Conservation (phyloP, 306 rosid genomes). For the Quercus rubra region DNA sequence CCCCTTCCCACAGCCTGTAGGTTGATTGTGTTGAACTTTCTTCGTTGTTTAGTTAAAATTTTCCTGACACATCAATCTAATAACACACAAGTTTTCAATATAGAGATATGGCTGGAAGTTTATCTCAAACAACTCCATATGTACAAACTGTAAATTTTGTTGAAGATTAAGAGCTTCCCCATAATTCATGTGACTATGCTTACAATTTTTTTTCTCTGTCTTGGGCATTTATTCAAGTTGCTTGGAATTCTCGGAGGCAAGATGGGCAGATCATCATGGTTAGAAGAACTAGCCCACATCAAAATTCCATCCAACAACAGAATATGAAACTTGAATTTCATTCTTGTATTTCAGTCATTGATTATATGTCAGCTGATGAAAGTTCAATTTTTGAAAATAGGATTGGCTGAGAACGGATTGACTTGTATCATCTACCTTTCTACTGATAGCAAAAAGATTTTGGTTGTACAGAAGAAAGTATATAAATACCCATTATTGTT, state of each 20-base stretch:
- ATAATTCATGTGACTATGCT: neutral
- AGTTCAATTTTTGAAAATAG: neutral
- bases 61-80: neutral
- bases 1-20: neutral
- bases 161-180: neutral
- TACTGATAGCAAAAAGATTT: neutral
- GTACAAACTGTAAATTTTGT: neutral
- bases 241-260: neutral
- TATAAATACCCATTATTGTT: neutral
- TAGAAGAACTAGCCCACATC: neutral
- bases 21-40: neutral
- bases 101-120: too few species aligned
- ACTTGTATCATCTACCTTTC: neutral
- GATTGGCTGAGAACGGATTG: neutral
- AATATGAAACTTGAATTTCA: neutral
- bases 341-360: neutral
- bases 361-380: neutral
- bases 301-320: neutral
- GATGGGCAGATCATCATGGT: too few species aligned
- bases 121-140: neutral
- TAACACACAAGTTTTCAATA: too few species aligned
- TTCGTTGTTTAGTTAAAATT: neutral
- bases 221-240: constrained; percentile 1
- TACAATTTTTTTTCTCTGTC: neutral
- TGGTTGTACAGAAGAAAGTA: neutral